Percentiles rank a stretch among this genome's conserved stretches.
These are phyloP conservation scores for Chrysanthemum makinoi DNA, from an alignment of 129 eudicot species.

Conservation along the genomic window DNA sequence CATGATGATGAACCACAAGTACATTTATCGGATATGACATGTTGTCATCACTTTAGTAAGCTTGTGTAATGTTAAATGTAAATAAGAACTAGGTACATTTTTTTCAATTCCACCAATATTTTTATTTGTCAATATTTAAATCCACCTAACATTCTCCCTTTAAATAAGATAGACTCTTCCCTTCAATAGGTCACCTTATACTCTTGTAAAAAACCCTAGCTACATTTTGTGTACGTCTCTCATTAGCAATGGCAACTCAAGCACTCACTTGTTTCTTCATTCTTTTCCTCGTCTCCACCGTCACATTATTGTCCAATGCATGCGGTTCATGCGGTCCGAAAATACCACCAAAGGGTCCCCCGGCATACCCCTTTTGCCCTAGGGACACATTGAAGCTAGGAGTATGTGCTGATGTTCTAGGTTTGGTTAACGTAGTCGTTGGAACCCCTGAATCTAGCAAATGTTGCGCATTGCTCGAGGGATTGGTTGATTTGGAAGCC, in stretches of 20 bases:
- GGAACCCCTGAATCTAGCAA: conserved; percentile 55
- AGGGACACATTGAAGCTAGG: conserved; percentile 70
- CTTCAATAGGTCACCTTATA: conserved; percentile 19
- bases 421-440: conserved; percentile 45
- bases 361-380: conserved; percentile 58
- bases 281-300: conserved; percentile 38
- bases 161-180: conserved; percentile 31
- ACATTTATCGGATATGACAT: too few relatives aligned
- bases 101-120: neutral
- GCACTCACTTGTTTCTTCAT: conserved; percentile 34
- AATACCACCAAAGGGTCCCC: conserved; percentile 38
- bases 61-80: too few relatives aligned
- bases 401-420: conserved; percentile 66
- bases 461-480: conserved; percentile 58
- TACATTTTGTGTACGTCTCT: neutral
- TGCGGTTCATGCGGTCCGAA: conserved; percentile 40
- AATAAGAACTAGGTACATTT: too few relatives aligned
- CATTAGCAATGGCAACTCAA: conserved; percentile 33
- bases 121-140: conserved; percentile 17
- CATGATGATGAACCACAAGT: too few relatives aligned
- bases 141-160: conserved; percentile 41
- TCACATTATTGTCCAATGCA: conserved; percentile 40
- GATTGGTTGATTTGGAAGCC: conserved; percentile 64
- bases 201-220: conserved; percentile 24
- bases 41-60: too few relatives aligned